Evolutionary conservation across 345 rosid genomes (phyloP), one percentile per base, ranked within the genome.

Genomic region (Sonneratia alba): DNA sequence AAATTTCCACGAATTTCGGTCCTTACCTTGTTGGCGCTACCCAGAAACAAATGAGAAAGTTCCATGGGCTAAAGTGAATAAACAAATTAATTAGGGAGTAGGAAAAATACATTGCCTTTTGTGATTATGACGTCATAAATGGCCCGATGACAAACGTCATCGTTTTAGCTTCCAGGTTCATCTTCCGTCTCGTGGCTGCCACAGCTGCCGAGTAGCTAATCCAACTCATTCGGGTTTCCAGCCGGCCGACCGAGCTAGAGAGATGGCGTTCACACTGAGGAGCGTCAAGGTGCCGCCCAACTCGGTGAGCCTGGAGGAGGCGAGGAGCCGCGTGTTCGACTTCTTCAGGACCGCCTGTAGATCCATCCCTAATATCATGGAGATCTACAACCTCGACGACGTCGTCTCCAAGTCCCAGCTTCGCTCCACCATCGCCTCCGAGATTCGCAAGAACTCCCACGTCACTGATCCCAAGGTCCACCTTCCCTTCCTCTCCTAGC

Each of bases 301-400:
- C 83, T 95, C 99, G 27, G 92, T 77, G 65, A 90, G 78, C 74
- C 82, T 95, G 70, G 91, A 85, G 75, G 98, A 95, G 77, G 99
- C 99, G 18, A 83, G 88, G 61, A 79, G 75, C 22, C 84, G 92
- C 13, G 91, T 92, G 0, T 83, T 95, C 73, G 96, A 90, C 77
- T 85, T 95, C 89, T 95, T 95, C 78, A 83, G 86, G 75, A 42
- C 83, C 10, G 86, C 99, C 2, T 92, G 98, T 82, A 78, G 99
- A 75, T 89, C 98, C 45, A 77, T 95, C 70, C 98, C 99, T 0
- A 16, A 84, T 3, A 47, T 92, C 71, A 90, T 92, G 88, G 96
- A 95, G 3, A 92, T 95, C 62, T 95, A 95, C 88, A 90, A 87
- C 77, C 91, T 95, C 49, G 83, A 90, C 77, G 98, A 95, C 79